Conservation (phyloP, 2,329 filamentous ascomycete species). For the Beauveria bassiana region DNA sequence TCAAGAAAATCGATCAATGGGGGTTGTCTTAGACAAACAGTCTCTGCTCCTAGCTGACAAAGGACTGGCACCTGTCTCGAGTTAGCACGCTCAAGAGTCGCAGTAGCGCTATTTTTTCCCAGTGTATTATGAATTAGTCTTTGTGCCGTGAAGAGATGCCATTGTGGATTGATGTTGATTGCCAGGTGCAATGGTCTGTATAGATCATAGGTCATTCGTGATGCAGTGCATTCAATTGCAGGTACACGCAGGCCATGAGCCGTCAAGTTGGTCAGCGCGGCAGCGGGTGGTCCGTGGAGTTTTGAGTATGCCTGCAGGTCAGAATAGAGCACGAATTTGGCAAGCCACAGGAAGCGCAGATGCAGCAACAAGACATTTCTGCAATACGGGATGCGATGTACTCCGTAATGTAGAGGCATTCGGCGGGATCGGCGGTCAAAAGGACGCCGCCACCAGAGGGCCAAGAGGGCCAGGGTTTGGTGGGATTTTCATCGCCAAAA, state of each 20-base stretch:
- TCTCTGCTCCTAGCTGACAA: not conserved
- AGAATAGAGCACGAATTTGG: not conserved
- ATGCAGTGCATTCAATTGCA: not conserved
- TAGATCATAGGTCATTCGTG: not conserved
- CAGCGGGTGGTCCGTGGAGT: not conserved
- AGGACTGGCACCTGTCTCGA: not conserved
- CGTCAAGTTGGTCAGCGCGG: constrained; percentile 4
- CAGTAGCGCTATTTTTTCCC: not conserved
- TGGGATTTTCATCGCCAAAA: not conserved
- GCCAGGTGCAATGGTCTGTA: not conserved
- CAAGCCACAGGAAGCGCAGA: not conserved
- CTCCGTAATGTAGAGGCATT: not conserved
- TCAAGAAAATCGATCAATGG: not conserved
- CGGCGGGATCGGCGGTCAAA: constrained; percentile 5
- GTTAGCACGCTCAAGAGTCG: not conserved
- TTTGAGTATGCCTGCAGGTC: not conserved
- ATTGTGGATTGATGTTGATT: not conserved
- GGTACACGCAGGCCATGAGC: not conserved
- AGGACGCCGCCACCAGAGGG: not conserved
- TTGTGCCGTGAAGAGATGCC: not conserved
- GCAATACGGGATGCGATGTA: not conserved
- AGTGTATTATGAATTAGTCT: not conserved
- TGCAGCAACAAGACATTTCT: not conserved
- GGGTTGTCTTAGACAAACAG: not conserved
- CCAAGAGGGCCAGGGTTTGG: not conserved